These are phyloP conservation scores for Myrica gale DNA, from an alignment of 306 rosid species.

Conservation along the genomic window DNA sequence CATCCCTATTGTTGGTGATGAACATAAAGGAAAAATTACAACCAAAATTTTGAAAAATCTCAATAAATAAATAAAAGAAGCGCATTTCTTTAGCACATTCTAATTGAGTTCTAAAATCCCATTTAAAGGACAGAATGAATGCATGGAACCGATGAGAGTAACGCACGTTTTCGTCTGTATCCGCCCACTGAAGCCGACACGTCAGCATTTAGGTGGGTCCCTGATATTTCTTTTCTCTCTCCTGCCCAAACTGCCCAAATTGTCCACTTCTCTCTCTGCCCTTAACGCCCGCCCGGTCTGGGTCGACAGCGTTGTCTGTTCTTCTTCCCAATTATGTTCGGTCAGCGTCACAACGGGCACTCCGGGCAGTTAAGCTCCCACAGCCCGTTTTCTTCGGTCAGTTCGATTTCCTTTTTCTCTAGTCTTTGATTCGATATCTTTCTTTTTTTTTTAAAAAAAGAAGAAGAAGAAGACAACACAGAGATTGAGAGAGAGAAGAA, in stretches of 20 bases:
- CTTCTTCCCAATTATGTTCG: not conserved
- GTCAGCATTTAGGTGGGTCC: slow-evolving; percentile 45
- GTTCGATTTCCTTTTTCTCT: slow-evolving; percentile 25
- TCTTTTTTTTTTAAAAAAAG: slow-evolving; percentile 2
- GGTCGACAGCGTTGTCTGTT: too few relatives aligned
- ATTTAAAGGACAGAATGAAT: not conserved
- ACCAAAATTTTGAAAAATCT: too few relatives aligned
- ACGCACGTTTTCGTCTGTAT: slow-evolving; percentile 34
- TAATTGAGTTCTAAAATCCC: too few relatives aligned
- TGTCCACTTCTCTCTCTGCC: slow-evolving; percentile 40
- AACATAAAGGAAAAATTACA: too few relatives aligned
- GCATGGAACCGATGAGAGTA: slow-evolving; percentile 34
- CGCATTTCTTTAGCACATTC: too few relatives aligned
- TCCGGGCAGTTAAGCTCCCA: slow-evolving; percentile 33
- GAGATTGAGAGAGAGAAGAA: slow-evolving; percentile 18
- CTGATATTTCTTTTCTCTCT: slow-evolving; percentile 30
- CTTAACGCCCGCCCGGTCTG: slow-evolving; percentile 36
- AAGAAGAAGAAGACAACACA: slow-evolving; percentile 1
- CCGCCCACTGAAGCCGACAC: slow-evolving; percentile 41
- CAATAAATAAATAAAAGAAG: too few relatives aligned
- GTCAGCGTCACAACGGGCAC: slow-evolving; percentile 20
- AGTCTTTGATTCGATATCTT: slow-evolving; percentile 23
- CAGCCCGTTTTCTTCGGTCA: slow-evolving; percentile 48
- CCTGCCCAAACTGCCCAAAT: slow-evolving; percentile 39
- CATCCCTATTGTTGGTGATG: too few relatives aligned